Conservation (phyloP, 1,284 basidiomycete species). For the Cystobasidium pallidum region DNA sequence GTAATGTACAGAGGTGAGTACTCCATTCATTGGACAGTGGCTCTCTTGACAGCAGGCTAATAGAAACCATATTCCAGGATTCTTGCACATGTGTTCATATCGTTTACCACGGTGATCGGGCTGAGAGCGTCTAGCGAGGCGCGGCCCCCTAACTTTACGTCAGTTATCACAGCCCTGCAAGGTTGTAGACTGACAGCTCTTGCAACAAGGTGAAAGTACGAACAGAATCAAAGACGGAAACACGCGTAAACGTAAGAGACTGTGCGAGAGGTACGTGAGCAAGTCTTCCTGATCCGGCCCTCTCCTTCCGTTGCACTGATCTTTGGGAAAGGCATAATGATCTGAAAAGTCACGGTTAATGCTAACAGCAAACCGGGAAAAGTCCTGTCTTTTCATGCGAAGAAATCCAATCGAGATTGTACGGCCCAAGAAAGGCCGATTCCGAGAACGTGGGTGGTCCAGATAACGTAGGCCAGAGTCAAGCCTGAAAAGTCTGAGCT, state of each 20-base stretch:
- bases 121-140: constrained; percentile 1
- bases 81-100: neutral
- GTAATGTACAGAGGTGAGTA: neutral
- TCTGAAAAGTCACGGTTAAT: no score
- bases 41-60: neutral
- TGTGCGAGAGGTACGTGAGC: no score
- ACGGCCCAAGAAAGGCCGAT: neutral
- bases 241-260: no score
- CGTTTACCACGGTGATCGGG: neutral
- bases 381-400: no score
- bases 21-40: neutral
- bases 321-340: neutral
- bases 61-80: neutral
- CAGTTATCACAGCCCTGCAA: no score
- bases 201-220: neutral
- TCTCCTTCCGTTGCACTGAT: neutral
- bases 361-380: no score
- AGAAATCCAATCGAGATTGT: neutral
- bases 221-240: no score
- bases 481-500: neutral
- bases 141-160: constrained; percentile 1
- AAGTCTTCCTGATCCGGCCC: no score
- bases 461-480: neutral
- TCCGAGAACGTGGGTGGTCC: neutral
- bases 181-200: neutral